phyloP scores from a whole-genome alignment of 179 eudicot species.

The Sideroxylon spinosum region DNA sequence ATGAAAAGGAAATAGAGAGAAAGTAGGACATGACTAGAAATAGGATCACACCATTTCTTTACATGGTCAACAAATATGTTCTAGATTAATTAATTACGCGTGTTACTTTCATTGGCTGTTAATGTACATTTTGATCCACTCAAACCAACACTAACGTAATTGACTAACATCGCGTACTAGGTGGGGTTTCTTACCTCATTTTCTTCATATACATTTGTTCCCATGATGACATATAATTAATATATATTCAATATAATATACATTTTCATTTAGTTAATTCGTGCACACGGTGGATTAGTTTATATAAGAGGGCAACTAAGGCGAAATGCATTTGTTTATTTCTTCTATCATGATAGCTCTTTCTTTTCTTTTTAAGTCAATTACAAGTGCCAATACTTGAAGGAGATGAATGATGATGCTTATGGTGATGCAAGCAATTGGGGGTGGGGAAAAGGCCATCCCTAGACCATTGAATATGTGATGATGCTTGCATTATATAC shows the following conservation, averaged over 20 bases:
- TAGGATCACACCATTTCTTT: too few relatives aligned
- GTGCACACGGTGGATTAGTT: neutral
- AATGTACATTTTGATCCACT: too few relatives aligned
- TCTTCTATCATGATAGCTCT: neutral
- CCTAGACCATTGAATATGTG: neutral
- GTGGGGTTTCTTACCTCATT: constrained; percentile 10
- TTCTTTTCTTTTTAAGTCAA: neutral
- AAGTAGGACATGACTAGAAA: too few relatives aligned
- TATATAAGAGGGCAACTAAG: neutral
- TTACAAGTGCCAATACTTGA: neutral
- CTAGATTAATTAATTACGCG: too few relatives aligned
- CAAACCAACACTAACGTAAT: neutral
- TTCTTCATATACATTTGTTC: neutral
- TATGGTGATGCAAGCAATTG: neutral
- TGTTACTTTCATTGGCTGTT: too few relatives aligned
- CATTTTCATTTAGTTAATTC: neutral
- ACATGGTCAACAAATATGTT: too few relatives aligned
- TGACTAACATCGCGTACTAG: neutral
- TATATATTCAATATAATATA: too few relatives aligned
- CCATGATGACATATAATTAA: neutral
- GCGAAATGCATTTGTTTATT: neutral
- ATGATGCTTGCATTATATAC: neutral
- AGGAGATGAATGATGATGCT: neutral
- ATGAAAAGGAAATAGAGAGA: too few relatives aligned
- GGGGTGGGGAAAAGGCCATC: too few relatives aligned